phyloP scores from a whole-genome alignment of 805 yeast genomes.

The Zygoascus bituminiphila region DNA sequence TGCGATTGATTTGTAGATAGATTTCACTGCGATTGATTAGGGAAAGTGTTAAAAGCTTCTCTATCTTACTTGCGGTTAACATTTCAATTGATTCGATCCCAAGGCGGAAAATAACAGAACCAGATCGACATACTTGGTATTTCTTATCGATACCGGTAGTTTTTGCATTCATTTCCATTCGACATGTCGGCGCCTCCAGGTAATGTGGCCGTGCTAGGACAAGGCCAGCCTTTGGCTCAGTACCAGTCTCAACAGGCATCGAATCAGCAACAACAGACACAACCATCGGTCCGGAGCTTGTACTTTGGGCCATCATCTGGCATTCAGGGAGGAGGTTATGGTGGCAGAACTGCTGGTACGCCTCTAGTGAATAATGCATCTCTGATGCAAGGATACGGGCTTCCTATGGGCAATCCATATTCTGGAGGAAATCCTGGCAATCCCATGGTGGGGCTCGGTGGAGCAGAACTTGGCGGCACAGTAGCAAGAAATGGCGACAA shows the following conservation, averaged over 20 bases:
- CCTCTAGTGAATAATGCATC: slow-evolving; percentile 11
- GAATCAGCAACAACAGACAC: neutral
- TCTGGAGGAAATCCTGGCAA: slow-evolving; percentile 1
- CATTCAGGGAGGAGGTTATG: slow-evolving; percentile 1
- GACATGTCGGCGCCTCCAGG: neutral
- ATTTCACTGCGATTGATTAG: no score
- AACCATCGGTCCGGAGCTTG: neutral
- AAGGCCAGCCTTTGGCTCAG: neutral
- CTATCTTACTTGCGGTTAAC: no score
- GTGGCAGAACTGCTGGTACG: slow-evolving; percentile 7
- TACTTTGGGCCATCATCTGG: neutral
- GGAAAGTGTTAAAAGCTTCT: no score
- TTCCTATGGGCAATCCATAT: slow-evolving; percentile 1
- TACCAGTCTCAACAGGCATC: neutral
- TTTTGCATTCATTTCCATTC: neutral
- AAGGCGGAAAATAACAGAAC: no score
- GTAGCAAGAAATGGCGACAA: slow-evolving; percentile 14
- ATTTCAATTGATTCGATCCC: no score
- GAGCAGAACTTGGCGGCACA: slow-evolving; percentile 4
- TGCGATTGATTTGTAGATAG: no score
- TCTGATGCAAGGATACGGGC: neutral
- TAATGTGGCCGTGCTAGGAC: neutral
- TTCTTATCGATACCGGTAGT: neutral
- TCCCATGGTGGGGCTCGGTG: neutral
- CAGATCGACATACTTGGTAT: no score